Percentiles rank a stretch among this genome's conserved stretches.
phyloP scores from a whole-genome alignment of 768 basidiomycete genomes.

The Cystobasidium ongulense region DNA sequence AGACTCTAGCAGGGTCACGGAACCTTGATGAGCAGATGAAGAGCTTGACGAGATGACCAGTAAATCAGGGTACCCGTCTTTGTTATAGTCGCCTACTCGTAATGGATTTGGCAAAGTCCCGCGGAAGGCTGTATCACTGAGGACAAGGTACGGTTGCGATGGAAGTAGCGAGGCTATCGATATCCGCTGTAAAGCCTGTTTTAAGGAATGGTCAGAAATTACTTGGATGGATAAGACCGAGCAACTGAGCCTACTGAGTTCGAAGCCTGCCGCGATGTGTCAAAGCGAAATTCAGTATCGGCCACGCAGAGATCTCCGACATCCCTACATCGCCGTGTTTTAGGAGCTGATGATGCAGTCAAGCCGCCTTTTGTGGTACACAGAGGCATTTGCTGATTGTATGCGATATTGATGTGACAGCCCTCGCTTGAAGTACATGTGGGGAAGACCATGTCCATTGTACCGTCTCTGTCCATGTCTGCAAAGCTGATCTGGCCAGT shows the following conservation, averaged over 20 bases:
- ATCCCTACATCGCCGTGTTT: conserved; percentile 60
- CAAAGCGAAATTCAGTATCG: conserved; percentile 71
- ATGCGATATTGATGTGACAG: conserved; percentile 82
- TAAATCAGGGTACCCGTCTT: conserved; percentile 90
- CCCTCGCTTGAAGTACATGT: conserved; percentile 62
- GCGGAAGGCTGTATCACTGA: conserved; percentile 58
- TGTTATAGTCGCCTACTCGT: conserved; percentile 76
- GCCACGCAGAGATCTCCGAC: conserved; percentile 72
- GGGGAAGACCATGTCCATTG: conserved; percentile 87
- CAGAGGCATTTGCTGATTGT: conserved; percentile 78
- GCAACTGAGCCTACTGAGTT: conserved; percentile 51
- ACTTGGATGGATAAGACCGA: background rate
- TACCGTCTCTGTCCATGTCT: conserved; percentile 91
- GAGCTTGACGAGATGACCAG: conserved; percentile 45
- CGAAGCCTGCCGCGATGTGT: conserved; percentile 51
- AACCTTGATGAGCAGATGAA: conserved; percentile 27
- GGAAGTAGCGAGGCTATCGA: conserved; percentile 59
- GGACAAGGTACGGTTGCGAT: conserved; percentile 52
- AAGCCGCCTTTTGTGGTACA: conserved; percentile 48
- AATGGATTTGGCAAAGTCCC: conserved; percentile 68
- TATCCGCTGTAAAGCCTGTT: conserved; percentile 61
- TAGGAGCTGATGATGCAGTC: conserved; percentile 45
- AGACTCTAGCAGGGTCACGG: conserved; percentile 44
- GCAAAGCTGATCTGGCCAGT: conserved; percentile 72
- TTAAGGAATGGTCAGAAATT: conserved; percentile 17